These are phyloP conservation scores for Bisporella sp. DNA, from an alignment of 2,329 filamentous ascomycete species.

Conservation along the genomic window DNA sequence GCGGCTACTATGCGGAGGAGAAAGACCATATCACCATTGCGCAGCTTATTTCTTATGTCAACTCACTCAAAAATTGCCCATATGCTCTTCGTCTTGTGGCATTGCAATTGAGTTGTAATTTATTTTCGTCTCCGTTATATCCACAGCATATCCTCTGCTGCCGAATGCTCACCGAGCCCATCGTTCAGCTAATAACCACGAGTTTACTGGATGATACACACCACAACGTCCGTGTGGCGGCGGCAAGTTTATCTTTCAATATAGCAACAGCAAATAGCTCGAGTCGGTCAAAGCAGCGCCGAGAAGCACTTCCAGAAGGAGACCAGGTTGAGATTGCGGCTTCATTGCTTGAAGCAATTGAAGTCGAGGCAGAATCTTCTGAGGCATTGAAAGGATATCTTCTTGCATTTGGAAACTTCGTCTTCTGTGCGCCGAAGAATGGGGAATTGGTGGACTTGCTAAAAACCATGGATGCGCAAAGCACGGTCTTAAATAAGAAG, in stretches of 20 bases:
- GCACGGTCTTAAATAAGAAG: constrained; percentile 53
- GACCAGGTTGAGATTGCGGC: constrained; percentile 79
- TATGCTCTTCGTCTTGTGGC: constrained; percentile 81
- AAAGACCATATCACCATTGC: constrained; percentile 53
- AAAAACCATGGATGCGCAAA: constrained; percentile 66
- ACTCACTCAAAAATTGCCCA: constrained; percentile 50
- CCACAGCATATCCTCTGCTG: constrained; percentile 53
- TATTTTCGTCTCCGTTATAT: constrained; percentile 72
- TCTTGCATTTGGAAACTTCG: constrained; percentile 67
- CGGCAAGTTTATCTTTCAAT: constrained; percentile 79
- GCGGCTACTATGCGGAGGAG: constrained; percentile 79
- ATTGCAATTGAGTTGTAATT: constrained; percentile 75
- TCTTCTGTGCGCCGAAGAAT: constrained; percentile 61
- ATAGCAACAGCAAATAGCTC: constrained; percentile 65
- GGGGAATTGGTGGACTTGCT: constrained; percentile 78
- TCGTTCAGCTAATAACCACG: constrained; percentile 65
- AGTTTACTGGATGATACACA: constrained; percentile 74
- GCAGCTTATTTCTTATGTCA: constrained; percentile 54
- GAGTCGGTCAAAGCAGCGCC: constrained; percentile 48
- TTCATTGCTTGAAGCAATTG: constrained; percentile 67
- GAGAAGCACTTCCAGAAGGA: constrained; percentile 55
- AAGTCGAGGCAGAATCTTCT: constrained; percentile 49
- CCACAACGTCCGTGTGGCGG: constrained; percentile 69
- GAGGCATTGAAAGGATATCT: constrained; percentile 75
- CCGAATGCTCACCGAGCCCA: constrained; percentile 42